Evolutionary conservation across 2,329 filamentous ascomycete genomes (phyloP), one percentile per base, ranked within the genome.

Genomic region (Stylonectria norvegica): DNA sequence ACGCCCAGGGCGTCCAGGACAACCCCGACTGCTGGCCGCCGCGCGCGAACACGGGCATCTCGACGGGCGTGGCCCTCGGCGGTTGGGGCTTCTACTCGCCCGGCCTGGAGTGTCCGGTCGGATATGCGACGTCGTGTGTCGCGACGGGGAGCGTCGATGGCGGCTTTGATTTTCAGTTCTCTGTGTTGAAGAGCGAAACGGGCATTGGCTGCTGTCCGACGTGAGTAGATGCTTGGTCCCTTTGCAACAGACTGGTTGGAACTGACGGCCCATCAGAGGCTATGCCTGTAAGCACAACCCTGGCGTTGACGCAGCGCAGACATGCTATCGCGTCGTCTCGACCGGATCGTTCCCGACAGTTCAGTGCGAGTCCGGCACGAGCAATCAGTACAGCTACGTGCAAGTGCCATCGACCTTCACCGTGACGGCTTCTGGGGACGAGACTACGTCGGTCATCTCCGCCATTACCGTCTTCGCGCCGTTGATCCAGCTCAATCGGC

Each of bases 11-110:
- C 41, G 45, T 44, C 12, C 43, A 37, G n/a, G 61, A 64, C 39
- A 46, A 58, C 31, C 33, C 49, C 4, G 43, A 38, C 3, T 65
- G 61, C 44, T 63, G 61, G 61, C 60, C 61, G 3, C 20, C 52
- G n/a, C 53, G 40, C 3, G 40, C 40, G 0, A 28, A 38, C 10
- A 43, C 42, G 4, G 43, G 45, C 4, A 34, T 34, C 2, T 35
- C 43, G 2, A 51, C 56, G 2, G 20, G 23, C 1, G 40, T 40
- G 3, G 46, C 57, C 4, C 38, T 65, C 11, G 34, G 40, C 7
- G 62, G 61, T 17, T 59, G 62, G 59, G 62, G 63, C 5, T 63
- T 62, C 39, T 65, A 66, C 39, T 65, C 61, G 4, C 63, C 63
- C 0, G 64, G 62, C 1, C 22, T 63, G 8, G 40, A 44, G 2